A percentile compares a stretch with the other conserved stretches of the same genome.
phyloP scores from a whole-genome alignment of 208 protist genomes.

The Trypanosoma vivax region DNA sequence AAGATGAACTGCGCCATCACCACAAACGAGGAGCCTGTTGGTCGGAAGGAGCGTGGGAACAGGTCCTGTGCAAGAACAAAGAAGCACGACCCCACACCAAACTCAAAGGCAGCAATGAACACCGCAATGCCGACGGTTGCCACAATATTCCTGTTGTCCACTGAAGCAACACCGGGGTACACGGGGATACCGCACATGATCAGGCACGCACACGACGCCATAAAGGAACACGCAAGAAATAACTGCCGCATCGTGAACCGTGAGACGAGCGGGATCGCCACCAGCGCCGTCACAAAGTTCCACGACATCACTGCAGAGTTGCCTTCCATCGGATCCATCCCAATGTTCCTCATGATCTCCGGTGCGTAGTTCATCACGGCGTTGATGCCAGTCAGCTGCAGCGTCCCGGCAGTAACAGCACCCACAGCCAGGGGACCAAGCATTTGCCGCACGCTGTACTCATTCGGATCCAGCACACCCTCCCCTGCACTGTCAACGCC shows the following conservation, averaged over 20 bases:
- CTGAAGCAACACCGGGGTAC: conserved; percentile 55
- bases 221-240: conserved; percentile 50
- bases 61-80: conserved; percentile 78
- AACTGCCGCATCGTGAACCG: conserved; percentile 68
- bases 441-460: conserved; percentile 52
- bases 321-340: conserved; percentile 55
- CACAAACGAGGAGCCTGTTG: conserved; percentile 55
- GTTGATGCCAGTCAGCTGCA: conserved; percentile 84
- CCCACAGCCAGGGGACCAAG: conserved; percentile 37
- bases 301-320: conserved; percentile 82
- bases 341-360: conserved; percentile 61
- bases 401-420: conserved; percentile 41
- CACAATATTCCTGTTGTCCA: conserved; percentile 48
- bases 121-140: conserved; percentile 72
- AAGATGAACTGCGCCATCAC: conserved; percentile 73
- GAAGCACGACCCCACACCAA: conserved; percentile 72
- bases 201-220: conserved; percentile 63
- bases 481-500: conserved; percentile 15
- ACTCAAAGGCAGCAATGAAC: conserved; percentile 74
- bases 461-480: conserved; percentile 25
- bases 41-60: conserved; percentile 76
- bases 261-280: conserved; percentile 56
- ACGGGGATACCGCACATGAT: conserved; percentile 76
- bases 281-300: conserved; percentile 83
- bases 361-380: conserved; percentile 86